Conservation (phyloP, 2,329 filamentous ascomycete genomes). For the Ascochyta viciae-villosae region DNA sequence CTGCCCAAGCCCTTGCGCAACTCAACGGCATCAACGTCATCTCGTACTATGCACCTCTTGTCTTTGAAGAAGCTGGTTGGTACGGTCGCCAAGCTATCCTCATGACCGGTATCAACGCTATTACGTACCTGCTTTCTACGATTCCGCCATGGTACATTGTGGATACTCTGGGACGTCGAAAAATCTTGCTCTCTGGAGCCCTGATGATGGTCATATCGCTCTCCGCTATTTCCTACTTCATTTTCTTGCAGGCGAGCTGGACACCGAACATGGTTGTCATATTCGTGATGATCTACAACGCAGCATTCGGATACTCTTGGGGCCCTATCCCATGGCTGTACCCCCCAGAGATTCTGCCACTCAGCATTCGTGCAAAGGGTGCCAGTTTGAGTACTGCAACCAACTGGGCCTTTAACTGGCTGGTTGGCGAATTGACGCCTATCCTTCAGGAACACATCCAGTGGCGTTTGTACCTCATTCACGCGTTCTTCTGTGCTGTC, state of each 20-base stretch:
- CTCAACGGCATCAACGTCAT: constrained; percentile 99
- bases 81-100: constrained; percentile 85
- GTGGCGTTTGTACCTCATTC: constrained; percentile 92
- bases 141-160: constrained; percentile 98
- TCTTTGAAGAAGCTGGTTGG: constrained; percentile 98
- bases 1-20: constrained; percentile 92
- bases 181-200: constrained; percentile 88
- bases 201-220: constrained; percentile 88
- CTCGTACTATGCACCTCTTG: constrained; percentile 95
- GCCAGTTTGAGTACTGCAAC: constrained; percentile 94
- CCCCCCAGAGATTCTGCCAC: constrained; percentile 95
- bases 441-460: constrained; percentile 89
- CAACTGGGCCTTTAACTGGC: constrained; percentile 99
- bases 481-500: constrained; percentile 94
- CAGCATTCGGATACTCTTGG: constrained; percentile 96
- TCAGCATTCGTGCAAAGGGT: constrained; percentile 96
- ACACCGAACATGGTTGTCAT: constrained; percentile 88
- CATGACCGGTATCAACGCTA: constrained; percentile 96
- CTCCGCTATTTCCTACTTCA: constrained; percentile 92
- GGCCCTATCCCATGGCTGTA: constrained; percentile 98
- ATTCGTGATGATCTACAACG: constrained; percentile 98
- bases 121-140: constrained; percentile 89
- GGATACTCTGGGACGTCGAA: constrained; percentile 86
- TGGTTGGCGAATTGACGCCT: constrained; percentile 94
- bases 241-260: constrained; percentile 79